Base-by-base conservation (phyloP, 2,329 filamentous ascomycete species). In the Neonectria faginata region DNA sequence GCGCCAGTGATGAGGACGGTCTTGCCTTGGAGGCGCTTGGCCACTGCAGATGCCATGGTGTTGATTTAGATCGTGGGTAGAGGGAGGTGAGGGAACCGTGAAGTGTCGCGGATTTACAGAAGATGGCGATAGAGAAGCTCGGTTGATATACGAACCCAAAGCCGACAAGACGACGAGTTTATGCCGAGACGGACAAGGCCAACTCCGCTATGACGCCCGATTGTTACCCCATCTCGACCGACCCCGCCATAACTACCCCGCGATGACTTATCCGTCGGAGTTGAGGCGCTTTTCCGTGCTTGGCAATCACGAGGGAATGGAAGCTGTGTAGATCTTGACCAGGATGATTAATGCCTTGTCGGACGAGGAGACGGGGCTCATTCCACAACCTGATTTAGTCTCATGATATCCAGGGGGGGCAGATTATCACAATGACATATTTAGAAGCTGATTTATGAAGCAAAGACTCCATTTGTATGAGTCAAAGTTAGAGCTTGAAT, bases 1-100 rank as follows among this genome's bases (percentile, higher is more conserved):
- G 95, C 96, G 61, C 96, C 96, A 2, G 96, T 98, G 65, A 99
- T 88, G 57, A 98, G 81, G 60, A 98, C 84, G 2, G 94, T 98
- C 83, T 98, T 98, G 86, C 94, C 94, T 75, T 91, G 87, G 58
- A 98, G 92, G 83, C 95, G 93, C 79, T 93, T 91, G 67, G 86
- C 86, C 80, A 91, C 89, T 75, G 91, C 88, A 20, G 85, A 79
- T 36, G 81, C 73, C 83, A 86, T 85, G 59, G 74, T 79, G 72
- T 70, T 69, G 48, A 25, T 14, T 51, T 29, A 2, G 29, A 29
- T 29, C 9, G 29, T 29, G 9, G 29, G 29, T 2, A 10, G 29
- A 29, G 6, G 29, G 9, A 20, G 1, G 10, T 14, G 27, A 47
- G 18, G 12, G 42, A n/a, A 12, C 18, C 16, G n/a, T 16, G 39